Evolutionary conservation across 768 basidiomycete species (phyloP).

Genomic region (Leccinum truebloodii): DNA sequence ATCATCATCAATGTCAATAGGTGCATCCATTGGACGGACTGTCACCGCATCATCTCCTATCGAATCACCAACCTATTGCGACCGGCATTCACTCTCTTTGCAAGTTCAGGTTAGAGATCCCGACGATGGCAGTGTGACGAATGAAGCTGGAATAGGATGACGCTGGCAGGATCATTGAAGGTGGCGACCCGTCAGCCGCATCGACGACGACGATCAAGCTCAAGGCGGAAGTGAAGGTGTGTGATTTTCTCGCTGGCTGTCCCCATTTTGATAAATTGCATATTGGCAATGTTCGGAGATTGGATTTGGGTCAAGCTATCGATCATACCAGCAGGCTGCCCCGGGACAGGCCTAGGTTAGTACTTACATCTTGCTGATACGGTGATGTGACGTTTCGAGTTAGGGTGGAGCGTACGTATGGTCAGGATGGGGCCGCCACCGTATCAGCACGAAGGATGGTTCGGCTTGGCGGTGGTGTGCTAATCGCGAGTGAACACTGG

Average conservation of each 20-base stretch:
- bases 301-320: background rate
- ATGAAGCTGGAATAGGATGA: background rate
- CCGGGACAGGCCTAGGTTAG: background rate
- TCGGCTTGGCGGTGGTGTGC: background rate
- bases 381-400: background rate
- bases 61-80: background rate
- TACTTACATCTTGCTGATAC: background rate
- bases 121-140: background rate
- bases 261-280: background rate
- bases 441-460: background rate
- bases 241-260: background rate
- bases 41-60: slow-evolving; percentile 1
- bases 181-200: background rate
- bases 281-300: background rate
- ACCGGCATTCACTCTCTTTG: background rate
- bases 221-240: background rate
- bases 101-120: background rate
- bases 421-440: background rate
- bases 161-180: background rate
- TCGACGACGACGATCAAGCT: background rate
- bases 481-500: background rate
- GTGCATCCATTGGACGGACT: background rate
- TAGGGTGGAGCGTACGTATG: background rate
- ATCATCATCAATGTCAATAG: background rate
- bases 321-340: background rate